phyloP scores from a whole-genome alignment of 306 rosid species.

The Luffa acutangula region DNA sequence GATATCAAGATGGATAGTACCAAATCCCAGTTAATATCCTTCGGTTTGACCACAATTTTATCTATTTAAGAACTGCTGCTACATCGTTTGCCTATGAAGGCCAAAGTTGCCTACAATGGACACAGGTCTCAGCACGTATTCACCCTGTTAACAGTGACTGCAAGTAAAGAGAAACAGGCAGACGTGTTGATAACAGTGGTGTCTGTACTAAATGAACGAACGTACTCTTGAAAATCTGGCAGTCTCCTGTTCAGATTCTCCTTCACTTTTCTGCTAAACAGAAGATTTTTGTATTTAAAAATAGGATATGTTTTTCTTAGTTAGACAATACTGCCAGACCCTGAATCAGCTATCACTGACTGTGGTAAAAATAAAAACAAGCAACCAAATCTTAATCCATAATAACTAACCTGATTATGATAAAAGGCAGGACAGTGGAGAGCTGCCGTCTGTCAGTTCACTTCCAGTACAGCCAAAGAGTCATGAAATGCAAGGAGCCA shows the following conservation, averaged over 20 bases:
- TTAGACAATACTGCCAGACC: neutral
- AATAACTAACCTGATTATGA: slow-evolving; percentile 8
- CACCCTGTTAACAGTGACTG: neutral
- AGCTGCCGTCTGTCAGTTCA: slow-evolving; percentile 3
- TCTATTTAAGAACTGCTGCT: neutral
- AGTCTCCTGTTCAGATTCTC: neutral
- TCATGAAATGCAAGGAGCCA: neutral
- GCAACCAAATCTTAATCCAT: neutral
- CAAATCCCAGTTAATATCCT: neutral
- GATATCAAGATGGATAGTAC: slow-evolving; percentile 3
- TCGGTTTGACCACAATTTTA: neutral
- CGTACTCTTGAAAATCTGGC: neutral
- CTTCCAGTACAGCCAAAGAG: neutral
- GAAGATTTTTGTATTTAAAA: neutral
- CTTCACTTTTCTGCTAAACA: slow-evolving; percentile 1
- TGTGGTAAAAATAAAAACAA: neutral
- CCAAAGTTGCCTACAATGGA: neutral
- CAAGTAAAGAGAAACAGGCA: neutral
- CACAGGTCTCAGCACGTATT: neutral
- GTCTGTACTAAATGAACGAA: neutral
- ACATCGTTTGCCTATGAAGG: neutral
- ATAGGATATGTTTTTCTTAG: neutral
- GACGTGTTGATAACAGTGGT: neutral
- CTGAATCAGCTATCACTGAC: neutral
- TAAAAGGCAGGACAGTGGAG: neutral